phyloP scores from a whole-genome alignment of 495 filamentous ascomycete genomes.

The Tuber indicum region DNA sequence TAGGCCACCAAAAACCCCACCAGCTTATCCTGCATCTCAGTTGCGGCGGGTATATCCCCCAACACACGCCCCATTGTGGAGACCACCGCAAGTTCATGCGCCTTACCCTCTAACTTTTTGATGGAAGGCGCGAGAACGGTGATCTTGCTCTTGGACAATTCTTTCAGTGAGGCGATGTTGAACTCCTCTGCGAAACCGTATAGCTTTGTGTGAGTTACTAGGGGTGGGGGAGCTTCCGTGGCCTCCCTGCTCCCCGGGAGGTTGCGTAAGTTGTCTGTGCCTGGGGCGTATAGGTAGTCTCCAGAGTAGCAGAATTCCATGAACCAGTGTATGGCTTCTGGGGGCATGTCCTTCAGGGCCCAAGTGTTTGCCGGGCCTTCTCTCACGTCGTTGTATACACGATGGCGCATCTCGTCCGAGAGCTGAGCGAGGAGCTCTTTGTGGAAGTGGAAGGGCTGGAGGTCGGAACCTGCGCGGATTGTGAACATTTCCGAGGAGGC shows the following conservation, averaged over 20 bases:
- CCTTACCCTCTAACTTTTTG: neutral
- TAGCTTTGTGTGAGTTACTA: conserved; percentile 10
- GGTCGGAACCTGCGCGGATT: conserved; percentile 9
- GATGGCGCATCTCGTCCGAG: conserved; percentile 14
- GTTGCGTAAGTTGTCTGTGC: neutral
- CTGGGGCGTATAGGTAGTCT: neutral
- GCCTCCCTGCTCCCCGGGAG: neutral
- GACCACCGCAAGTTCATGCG: neutral
- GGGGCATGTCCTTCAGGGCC: conserved; percentile 16
- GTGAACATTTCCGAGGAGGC: conserved; percentile 22
- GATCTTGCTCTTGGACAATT: conserved; percentile 5
- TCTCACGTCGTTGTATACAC: conserved; percentile 26
- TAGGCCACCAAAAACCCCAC: conserved; percentile 8
- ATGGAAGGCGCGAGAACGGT: neutral
- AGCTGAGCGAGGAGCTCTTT: conserved; percentile 18
- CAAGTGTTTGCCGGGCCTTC: conserved; percentile 14
- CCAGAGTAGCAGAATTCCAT: conserved; percentile 27
- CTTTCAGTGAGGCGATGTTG: conserved; percentile 17
- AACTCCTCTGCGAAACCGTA: conserved; percentile 21
- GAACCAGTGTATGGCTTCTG: conserved; percentile 22
- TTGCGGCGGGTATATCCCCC: conserved; percentile 11
- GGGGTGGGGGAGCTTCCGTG: neutral
- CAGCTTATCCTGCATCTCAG: conserved; percentile 1
- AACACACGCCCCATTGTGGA: conserved; percentile 4
- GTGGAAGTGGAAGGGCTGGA: conserved; percentile 16